Evolutionary conservation across 2,329 filamentous ascomycete species (phyloP), one percentile per base, ranked within the genome.

Genomic region (Scolecobasidium constrictum): DNA sequence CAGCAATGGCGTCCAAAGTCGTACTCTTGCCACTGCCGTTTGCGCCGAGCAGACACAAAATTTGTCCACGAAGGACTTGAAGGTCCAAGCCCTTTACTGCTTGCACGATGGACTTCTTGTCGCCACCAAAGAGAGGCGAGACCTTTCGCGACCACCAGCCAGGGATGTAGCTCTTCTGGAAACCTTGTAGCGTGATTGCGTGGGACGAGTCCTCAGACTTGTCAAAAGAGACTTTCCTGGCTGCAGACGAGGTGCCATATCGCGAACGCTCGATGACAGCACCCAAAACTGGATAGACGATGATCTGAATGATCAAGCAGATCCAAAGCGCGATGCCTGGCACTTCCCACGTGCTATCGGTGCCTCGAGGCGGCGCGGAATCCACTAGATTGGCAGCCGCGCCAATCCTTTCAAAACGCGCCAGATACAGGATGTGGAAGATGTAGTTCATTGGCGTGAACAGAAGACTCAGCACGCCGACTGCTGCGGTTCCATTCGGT

Each of bases 11-110:
- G 55, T 94, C 86, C 3, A 95, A 71, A 0, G 87, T 94, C 0
- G 88, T 94, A 42, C 81, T 87, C 59, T 95, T 95, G 26, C 88
- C 88, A 52, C 80, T 86, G 15, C 88, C 88, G 56, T 95, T 95
- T 4, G 87, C 86, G 28, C 88, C 88, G 0, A 95, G 72, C 0
- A 95, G 68, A 2, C 88, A 84, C 55, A 93, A 73, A 41, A 95
- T 94, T 52, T 94, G 81, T 1, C 88, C 88, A 48, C 78, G 76
- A 3, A 75, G 71, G 3, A 85, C 84, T 15, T 74, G 72, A 38
- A 95, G 67, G 40, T 72, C 81, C 28, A 95, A 65, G 33, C 78
- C 68, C 46, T 86, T 72, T 33, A 95, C 86, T 3, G 88, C 88
- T n/a, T 81, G 61, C 1, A 94, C 86, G 1, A 77, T 77, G 28